Percentiles rank a stretch among this genome's conserved stretches.
Evolutionary conservation across 768 basidiomycete species (phyloP).

Genomic region (Lentinula edodes): DNA sequence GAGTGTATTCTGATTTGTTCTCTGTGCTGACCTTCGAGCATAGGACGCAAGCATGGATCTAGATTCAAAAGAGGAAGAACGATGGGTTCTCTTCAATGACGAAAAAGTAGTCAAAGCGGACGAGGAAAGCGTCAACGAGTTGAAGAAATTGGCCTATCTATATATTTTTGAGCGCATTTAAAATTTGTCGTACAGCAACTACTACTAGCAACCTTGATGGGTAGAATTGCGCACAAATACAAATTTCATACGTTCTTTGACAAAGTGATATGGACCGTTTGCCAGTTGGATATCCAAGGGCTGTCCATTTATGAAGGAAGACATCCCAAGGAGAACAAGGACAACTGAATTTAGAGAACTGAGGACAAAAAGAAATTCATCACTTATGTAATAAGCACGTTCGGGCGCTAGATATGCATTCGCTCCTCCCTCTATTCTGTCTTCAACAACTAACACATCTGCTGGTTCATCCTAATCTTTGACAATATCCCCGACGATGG

Average conservation of each 20-base stretch:
- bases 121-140: slow-evolving; percentile 66
- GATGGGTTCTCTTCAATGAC: slow-evolving; percentile 94
- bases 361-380: too few relatives aligned
- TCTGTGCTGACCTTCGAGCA: slow-evolving; percentile 2
- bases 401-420: neutral
- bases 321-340: too few relatives aligned
- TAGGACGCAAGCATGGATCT: neutral
- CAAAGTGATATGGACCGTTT: too few relatives aligned
- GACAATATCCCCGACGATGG: neutral
- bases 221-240: too few relatives aligned
- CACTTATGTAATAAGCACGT: neutral
- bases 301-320: too few relatives aligned
- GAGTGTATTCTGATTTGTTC: neutral
- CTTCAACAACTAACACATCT: neutral
- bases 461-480: neutral
- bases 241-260: too few relatives aligned
- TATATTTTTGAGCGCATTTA: slow-evolving; percentile 72
- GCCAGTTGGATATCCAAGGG: too few relatives aligned
- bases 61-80: slow-evolving; percentile 27
- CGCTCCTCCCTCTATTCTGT: neutral
- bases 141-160: slow-evolving; percentile 87
- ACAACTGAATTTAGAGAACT: too few relatives aligned
- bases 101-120: slow-evolving; percentile 94
- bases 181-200: too few relatives aligned
- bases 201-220: too few relatives aligned